Evolutionary conservation across 148 eudicot genomes (phyloP).

Genomic region (Oxyria digyna): DNA sequence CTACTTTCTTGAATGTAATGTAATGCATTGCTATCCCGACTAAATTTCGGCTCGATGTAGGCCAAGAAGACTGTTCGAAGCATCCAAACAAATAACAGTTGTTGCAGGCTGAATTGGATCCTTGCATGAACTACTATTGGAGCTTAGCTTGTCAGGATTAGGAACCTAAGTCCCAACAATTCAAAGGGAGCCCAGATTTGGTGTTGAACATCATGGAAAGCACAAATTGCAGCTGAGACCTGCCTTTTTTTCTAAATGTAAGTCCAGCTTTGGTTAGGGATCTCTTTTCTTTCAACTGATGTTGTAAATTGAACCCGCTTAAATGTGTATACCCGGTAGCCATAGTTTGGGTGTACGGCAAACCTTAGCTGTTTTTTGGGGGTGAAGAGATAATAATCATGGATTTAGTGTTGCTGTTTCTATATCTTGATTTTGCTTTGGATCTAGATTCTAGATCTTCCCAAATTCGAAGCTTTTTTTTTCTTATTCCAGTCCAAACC

Average conservation of each 20-base stretch:
- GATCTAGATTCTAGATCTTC: constrained; percentile 2
- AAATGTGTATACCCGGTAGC: not conserved
- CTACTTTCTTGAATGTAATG: too few species aligned
- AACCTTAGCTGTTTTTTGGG: constrained; percentile 1
- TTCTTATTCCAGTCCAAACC: not conserved
- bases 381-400: not conserved
- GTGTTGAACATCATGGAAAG: not conserved
- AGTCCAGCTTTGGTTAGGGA: not conserved
- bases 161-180: not conserved
- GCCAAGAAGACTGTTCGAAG: not conserved
- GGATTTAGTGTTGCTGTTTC: not conserved
- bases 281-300: not conserved
- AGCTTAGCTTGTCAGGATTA: not conserved
- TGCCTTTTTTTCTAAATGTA: not conserved
- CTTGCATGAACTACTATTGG: not conserved
- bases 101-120: not conserved
- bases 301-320: not conserved
- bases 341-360: not conserved
- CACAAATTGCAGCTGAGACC: not conserved
- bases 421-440: not conserved
- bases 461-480: not conserved
- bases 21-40: not conserved
- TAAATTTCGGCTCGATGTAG: not conserved
- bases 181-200: not conserved
- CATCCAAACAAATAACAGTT: not conserved